These are phyloP conservation scores for Sporothrix brunneoviolacea DNA, from an alignment of 2,329 filamentous ascomycete species.

Conservation along the genomic window DNA sequence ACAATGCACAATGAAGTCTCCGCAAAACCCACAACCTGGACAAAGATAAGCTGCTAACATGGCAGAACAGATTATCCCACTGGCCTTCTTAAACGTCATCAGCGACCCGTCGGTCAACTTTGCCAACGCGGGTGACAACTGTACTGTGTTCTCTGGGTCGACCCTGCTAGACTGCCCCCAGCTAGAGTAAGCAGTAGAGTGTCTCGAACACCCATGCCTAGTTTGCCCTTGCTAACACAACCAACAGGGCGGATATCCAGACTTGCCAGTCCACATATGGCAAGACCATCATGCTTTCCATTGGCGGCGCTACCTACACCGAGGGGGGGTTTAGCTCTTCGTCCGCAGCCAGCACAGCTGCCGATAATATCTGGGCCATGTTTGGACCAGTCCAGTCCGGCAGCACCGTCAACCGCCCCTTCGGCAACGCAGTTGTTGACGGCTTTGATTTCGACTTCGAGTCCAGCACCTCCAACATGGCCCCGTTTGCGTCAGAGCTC, in stretches of 20 bases:
- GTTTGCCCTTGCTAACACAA: not conserved
- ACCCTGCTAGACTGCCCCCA: slow-evolving; percentile 55
- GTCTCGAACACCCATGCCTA: too few species aligned
- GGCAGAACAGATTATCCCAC: slow-evolving; percentile 47
- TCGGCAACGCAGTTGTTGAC: slow-evolving; percentile 58
- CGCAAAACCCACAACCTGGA: slow-evolving; percentile 7
- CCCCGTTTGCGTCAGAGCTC: slow-evolving; percentile 52
- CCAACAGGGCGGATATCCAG: slow-evolving; percentile 40
- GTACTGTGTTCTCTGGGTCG: slow-evolving; percentile 52
- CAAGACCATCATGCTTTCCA: slow-evolving; percentile 66
- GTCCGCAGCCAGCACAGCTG: slow-evolving; percentile 46
- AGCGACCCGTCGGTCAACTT: slow-evolving; percentile 54
- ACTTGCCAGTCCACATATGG: slow-evolving; percentile 54
- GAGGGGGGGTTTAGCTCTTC: slow-evolving; percentile 59
- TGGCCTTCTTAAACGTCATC: slow-evolving; percentile 57
- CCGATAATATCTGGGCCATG: slow-evolving; percentile 60
- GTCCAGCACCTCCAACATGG: slow-evolving; percentile 51
- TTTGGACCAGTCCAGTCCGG: slow-evolving; percentile 53
- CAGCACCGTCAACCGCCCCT: slow-evolving; percentile 52
- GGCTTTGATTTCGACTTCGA: slow-evolving; percentile 77
- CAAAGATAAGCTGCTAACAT: not conserved
- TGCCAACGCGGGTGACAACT: slow-evolving; percentile 56
- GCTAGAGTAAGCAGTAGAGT: slow-evolving; percentile 60
- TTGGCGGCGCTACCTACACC: slow-evolving; percentile 64
- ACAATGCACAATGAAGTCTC: not conserved